These are phyloP conservation scores for Phytopythium montanum DNA, from an alignment of 352 stramenopile species.

Conservation along the genomic window DNA sequence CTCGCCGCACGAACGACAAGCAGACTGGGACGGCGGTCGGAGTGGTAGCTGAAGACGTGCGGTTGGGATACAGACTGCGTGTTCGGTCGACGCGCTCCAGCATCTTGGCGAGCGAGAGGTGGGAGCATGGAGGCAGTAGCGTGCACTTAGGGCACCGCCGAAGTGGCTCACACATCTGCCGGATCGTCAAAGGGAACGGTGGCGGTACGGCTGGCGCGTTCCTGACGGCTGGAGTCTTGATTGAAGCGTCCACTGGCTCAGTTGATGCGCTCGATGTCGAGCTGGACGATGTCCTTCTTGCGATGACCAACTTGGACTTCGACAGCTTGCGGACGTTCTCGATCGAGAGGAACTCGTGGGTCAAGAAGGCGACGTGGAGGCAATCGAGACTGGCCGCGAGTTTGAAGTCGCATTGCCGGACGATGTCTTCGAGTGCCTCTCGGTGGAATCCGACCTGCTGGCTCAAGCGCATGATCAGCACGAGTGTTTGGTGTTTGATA, in stretches of 20 bases:
- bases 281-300: neutral
- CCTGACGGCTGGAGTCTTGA: neutral
- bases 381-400: conserved; percentile 35
- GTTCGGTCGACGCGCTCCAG: conserved; percentile 36
- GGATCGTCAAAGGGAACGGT: conserved; percentile 55
- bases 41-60: neutral
- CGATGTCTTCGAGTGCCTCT: conserved; percentile 49
- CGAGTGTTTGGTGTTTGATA: neutral
- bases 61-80: conserved; percentile 41
- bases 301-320: neutral
- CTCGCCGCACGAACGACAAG: conserved; percentile 38
- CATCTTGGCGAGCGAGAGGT: conserved; percentile 47
- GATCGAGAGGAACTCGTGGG: conserved; percentile 47
- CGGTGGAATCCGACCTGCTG: conserved; percentile 59
- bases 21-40: conserved; percentile 23
- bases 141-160: conserved; percentile 65
- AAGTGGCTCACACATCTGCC: conserved; percentile 52
- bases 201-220: neutral
- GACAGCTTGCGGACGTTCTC: conserved; percentile 46
- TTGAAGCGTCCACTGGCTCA: neutral
- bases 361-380: conserved; percentile 46
- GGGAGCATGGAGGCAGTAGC: conserved; percentile 53
- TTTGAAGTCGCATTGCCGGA: conserved; percentile 26
- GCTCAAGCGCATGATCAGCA: neutral
- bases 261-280: neutral